Evolutionary conservation across 768 basidiomycete species (phyloP), one percentile per base, ranked within the genome.

Genomic region (Lactarius hatsudake): DNA sequence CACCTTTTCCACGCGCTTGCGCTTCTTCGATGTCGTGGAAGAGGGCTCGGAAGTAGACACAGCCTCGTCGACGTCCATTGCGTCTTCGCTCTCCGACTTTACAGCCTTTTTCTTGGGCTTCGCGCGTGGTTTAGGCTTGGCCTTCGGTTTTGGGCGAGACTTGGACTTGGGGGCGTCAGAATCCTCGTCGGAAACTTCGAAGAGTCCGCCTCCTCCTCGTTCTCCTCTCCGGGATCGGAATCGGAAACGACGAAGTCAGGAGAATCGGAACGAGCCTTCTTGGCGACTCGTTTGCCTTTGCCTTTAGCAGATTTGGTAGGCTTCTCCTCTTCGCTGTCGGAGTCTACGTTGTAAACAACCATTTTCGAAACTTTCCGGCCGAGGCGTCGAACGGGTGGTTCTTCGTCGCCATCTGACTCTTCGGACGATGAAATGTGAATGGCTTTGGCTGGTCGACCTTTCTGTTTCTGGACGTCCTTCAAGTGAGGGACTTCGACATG

Each of bases 1-100:
- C 64, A 20, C 69, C 71, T 57, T 75, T 23, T 68, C 70, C 10
- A 61, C 63, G 1, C 72, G 77, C 72, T 82, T 84, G 68, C 80
- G 77, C 75, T 83, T 84, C 76, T 79, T 83, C 26, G 79, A 61
- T 2, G 59, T 68, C 75, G 78, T 78, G 13, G 76, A 73, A 7
- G 80, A 76, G 62, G 74, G 81, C 48, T 73, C 73, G 20, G 78
- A 75, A 15, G 76, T 68, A 12, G 79, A 76, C n/a, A 68, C 68
- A 26, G 71, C 78, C 8, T 84, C 81, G 59, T 88, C 87, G 23
- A 88, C 80, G 43, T 86, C 87, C 86, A 88, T 88, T 34, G 71
- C 74, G n/a, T 79, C 78, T 43, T 78, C 79, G 38, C 79, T 81
- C 3, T 71, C 65, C 5, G 69, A 71, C 59, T 66, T 65, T 61